A percentile compares a stretch with the other conserved stretches of the same genome.
phyloP scores from a whole-genome alignment of 495 filamentous ascomycete genomes.

The Xylaria sp. region DNA sequence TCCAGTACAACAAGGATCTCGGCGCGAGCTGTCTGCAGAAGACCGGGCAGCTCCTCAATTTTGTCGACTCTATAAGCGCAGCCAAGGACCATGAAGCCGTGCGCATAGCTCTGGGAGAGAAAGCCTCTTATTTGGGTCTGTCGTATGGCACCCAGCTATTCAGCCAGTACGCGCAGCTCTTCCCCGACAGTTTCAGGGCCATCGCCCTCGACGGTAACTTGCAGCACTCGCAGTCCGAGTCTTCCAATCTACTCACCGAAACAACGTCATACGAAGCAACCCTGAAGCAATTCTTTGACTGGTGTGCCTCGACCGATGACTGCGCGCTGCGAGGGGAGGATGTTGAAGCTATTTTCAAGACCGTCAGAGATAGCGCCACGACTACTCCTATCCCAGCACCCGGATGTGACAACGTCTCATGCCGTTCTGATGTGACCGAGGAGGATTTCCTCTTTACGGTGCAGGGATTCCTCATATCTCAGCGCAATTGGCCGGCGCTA shows the following conservation, averaged over 20 bases:
- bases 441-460: slow-evolving; percentile 35
- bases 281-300: slow-evolving; percentile 47
- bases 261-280: slow-evolving; percentile 39
- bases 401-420: slow-evolving; percentile 36
- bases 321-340: slow-evolving; percentile 41
- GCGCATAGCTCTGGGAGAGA: slow-evolving; percentile 47
- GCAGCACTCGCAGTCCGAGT: slow-evolving; percentile 44
- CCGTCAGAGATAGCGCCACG: slow-evolving; percentile 35
- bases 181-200: slow-evolving; percentile 39
- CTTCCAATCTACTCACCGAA: slow-evolving; percentile 40
- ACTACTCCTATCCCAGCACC: slow-evolving; percentile 43
- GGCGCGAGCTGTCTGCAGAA: slow-evolving; percentile 46
- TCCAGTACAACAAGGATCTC: slow-evolving; percentile 43
- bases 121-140: slow-evolving; percentile 48
- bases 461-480: slow-evolving; percentile 30
- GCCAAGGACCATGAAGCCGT: slow-evolving; percentile 54
- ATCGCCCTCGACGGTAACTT: slow-evolving; percentile 43
- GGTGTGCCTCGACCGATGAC: slow-evolving; percentile 40
- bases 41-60: slow-evolving; percentile 44
- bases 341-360: slow-evolving; percentile 38
- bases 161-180: slow-evolving; percentile 48
- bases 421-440: slow-evolving; percentile 32
- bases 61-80: slow-evolving; percentile 51
- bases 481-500: slow-evolving; percentile 34
- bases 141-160: slow-evolving; percentile 65